A percentile compares a stretch with the other conserved stretches of the same genome.
Conservation (phyloP, 441 rosid genomes). For the Brassica hybrid region DNA sequence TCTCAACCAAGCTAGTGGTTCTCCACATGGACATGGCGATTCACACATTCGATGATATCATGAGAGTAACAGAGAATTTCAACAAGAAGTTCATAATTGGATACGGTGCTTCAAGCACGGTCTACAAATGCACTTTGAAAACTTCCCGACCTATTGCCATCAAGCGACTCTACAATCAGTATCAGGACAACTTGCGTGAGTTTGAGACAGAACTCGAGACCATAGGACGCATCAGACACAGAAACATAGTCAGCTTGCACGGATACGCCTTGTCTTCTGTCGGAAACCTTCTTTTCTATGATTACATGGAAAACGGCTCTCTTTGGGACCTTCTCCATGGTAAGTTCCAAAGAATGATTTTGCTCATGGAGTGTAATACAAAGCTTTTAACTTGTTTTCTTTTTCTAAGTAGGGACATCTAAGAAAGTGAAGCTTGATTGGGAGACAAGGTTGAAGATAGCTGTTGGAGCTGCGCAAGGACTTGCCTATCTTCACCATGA, state of each 20-base stretch:
- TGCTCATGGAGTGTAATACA: not conserved
- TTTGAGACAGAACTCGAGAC: conserved; percentile 93
- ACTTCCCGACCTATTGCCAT: conserved; percentile 84
- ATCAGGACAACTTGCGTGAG: conserved; percentile 61
- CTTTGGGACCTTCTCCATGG: conserved; percentile 95
- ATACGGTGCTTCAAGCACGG: conserved; percentile 87
- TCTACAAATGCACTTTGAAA: conserved; percentile 74
- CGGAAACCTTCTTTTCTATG: conserved; percentile 90
- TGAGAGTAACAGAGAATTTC: conserved; percentile 79
- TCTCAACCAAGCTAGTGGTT: conserved; percentile 81
- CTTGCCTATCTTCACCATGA: conserved; percentile 98
- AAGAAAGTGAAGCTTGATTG: conserved; percentile 92
- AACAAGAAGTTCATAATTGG: conserved; percentile 75
- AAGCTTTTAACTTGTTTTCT: not conserved
- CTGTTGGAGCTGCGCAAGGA: conserved; percentile 95
- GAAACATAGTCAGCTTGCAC: conserved; percentile 84
- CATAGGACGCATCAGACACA: conserved; percentile 81
- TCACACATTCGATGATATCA: conserved; percentile 78
- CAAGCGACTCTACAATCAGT: conserved; percentile 76
- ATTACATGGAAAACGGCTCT: conserved; percentile 89
- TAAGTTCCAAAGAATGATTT: conserved; percentile 37
- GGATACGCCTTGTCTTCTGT: conserved; percentile 73
- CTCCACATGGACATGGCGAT: conserved; percentile 93
- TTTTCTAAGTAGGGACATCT: conserved; percentile 60
- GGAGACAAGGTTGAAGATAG: conserved; percentile 86